These are phyloP conservation scores for Aspergillus felis DNA, from an alignment of 2,329 filamentous ascomycete genomes.

Conservation along the genomic window DNA sequence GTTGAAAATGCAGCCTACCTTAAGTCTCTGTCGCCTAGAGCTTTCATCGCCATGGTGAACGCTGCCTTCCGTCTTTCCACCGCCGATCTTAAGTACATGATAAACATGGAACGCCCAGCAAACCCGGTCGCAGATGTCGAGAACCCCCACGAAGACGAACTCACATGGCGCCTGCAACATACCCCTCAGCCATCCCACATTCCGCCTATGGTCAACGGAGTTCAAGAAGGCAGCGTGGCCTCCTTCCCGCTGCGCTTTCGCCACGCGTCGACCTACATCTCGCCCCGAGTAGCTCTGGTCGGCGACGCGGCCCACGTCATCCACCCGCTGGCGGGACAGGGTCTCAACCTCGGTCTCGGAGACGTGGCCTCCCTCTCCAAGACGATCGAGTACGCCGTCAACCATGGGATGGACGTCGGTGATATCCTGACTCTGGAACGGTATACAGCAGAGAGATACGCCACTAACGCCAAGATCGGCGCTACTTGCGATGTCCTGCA, in stretches of 20 bases:
- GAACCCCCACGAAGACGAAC: slow-evolving; percentile 64
- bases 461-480: slow-evolving; percentile 75
- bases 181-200: slow-evolving; percentile 55
- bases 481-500: slow-evolving; percentile 82
- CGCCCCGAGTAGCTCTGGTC: slow-evolving; percentile 83
- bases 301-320: slow-evolving; percentile 95
- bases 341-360: slow-evolving; percentile 86
- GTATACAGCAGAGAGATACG: slow-evolving; percentile 78
- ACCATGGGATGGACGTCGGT: slow-evolving; percentile 84
- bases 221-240: slow-evolving; percentile 77
- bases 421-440: slow-evolving; percentile 71
- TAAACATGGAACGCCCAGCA: slow-evolving; percentile 53
- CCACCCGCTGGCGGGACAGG: slow-evolving; percentile 91
- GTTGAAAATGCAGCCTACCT: slow-evolving; percentile 72
- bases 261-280: slow-evolving; percentile 90
- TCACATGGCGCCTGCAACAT: slow-evolving; percentile 77
- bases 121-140: slow-evolving; percentile 12
- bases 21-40: slow-evolving; percentile 66
- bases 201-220: slow-evolving; percentile 63
- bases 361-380: slow-evolving; percentile 77
- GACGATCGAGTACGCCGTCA: slow-evolving; percentile 71
- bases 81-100: slow-evolving; percentile 79
- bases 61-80: slow-evolving; percentile 81
- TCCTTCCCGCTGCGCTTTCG: slow-evolving; percentile 88
- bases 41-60: slow-evolving; percentile 87